These are phyloP conservation scores for Suillus decipiens DNA, from an alignment of 768 basidiomycete genomes.

Conservation along the genomic window DNA sequence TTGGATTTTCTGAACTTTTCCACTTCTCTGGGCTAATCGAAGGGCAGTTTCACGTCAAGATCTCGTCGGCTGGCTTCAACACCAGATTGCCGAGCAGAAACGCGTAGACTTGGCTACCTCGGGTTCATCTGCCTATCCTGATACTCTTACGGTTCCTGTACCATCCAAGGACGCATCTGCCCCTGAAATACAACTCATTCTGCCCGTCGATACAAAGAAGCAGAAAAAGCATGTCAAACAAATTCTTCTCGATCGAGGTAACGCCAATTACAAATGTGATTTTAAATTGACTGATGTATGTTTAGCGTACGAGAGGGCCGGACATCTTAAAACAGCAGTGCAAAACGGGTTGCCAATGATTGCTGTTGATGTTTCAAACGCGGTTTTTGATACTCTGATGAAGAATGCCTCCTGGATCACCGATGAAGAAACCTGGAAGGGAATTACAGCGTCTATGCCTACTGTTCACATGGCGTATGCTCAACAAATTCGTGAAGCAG, in stretches of 20 bases:
- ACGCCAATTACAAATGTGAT: slow-evolving; percentile 8
- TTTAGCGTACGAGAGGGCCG: slow-evolving; percentile 63
- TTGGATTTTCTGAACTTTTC: slow-evolving; percentile 20
- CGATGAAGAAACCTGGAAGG: slow-evolving; percentile 77
- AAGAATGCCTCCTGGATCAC: slow-evolving; percentile 62
- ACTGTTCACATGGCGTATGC: slow-evolving; percentile 62
- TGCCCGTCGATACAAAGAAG: slow-evolving; percentile 73
- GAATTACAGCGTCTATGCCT: slow-evolving; percentile 55
- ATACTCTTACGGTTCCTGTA: slow-evolving; percentile 34
- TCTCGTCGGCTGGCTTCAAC: slow-evolving; percentile 72
- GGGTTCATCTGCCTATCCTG: slow-evolving; percentile 50
- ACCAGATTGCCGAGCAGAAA: slow-evolving; percentile 79
- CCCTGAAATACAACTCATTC: slow-evolving; percentile 61
- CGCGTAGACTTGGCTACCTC: slow-evolving; percentile 67
- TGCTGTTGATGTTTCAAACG: slow-evolving; percentile 66
- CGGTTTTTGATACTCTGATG: slow-evolving; percentile 64
- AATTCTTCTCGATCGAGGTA: slow-evolving; percentile 69
- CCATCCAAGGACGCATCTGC: slow-evolving; percentile 38
- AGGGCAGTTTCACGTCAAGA: slow-evolving; percentile 62
- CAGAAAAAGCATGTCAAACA: slow-evolving; percentile 72
- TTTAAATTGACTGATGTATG: neutral
- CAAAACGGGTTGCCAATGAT: slow-evolving; percentile 65
- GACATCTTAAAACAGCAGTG: slow-evolving; percentile 58
- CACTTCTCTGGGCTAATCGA: slow-evolving; percentile 11
- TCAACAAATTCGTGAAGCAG: slow-evolving; percentile 65